A percentile compares a stretch with the other conserved stretches of the same genome.
Conservation (phyloP, 768 basidiomycete genomes). For the Boletus subcaerulescens region DNA sequence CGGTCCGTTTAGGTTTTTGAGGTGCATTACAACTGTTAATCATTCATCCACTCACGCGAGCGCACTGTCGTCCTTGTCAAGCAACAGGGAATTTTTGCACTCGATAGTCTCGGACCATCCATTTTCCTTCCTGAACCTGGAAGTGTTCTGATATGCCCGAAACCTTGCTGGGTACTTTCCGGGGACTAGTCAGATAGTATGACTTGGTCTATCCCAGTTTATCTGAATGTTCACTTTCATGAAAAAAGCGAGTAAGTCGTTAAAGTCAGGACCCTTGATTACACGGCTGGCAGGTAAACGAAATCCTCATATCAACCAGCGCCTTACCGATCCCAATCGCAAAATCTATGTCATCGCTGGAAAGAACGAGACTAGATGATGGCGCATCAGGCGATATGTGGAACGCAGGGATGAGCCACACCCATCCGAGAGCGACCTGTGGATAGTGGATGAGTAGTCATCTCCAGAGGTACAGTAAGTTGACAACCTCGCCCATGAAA, state of each 20-base stretch:
- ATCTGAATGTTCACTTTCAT: too few relatives aligned
- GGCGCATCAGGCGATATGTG: slow-evolving; percentile 59
- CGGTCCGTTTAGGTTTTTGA: too few relatives aligned
- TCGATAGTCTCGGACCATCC: too few relatives aligned
- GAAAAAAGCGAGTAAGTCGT: neutral
- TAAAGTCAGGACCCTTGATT: neutral
- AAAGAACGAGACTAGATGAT: slow-evolving; percentile 39
- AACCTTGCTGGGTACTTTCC: too few relatives aligned
- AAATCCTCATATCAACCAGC: slow-evolving; percentile 65
- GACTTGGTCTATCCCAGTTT: too few relatives aligned
- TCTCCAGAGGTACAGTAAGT: neutral
- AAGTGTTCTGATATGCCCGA: too few relatives aligned
- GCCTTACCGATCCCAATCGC: slow-evolving; percentile 67
- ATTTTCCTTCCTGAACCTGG: too few relatives aligned
- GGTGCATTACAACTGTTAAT: too few relatives aligned
- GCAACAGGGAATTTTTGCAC: too few relatives aligned
- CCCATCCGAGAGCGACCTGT: slow-evolving; percentile 78
- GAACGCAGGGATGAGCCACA: slow-evolving; percentile 84
- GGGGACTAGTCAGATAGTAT: too few relatives aligned
- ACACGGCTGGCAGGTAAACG: slow-evolving; percentile 46
- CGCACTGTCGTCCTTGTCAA: too few relatives aligned
- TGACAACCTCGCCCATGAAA: slow-evolving; percentile 65
- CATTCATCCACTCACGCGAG: too few relatives aligned
- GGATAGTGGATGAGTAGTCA: neutral
- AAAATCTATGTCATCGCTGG: slow-evolving; percentile 71